phyloP scores from a whole-genome alignment of 495 filamentous ascomycete genomes.

The Bathelium albidoporum region DNA sequence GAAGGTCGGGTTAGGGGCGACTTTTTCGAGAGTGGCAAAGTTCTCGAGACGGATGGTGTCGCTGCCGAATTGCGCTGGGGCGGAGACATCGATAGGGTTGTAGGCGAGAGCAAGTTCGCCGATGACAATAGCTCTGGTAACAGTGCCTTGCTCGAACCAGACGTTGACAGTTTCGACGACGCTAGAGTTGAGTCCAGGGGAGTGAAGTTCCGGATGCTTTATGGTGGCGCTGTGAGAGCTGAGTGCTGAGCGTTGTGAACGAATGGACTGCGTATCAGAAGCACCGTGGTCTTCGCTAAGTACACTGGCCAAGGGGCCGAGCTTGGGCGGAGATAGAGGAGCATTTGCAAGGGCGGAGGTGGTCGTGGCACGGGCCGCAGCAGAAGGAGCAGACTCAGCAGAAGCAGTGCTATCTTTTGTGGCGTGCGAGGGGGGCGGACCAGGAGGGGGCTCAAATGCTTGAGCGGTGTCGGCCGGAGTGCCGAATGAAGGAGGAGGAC shows the following conservation, averaged over 20 bases:
- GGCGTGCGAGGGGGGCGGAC: not conserved
- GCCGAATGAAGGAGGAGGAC: conserved; percentile 1
- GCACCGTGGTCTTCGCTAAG: conserved; percentile 44
- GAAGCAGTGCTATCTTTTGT: conserved; percentile 1
- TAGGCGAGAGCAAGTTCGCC: conserved; percentile 88
- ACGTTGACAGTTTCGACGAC: conserved; percentile 85
- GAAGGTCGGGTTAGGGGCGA: conserved; percentile 89
- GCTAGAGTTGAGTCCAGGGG: conserved; percentile 77
- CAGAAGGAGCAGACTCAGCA: not conserved
- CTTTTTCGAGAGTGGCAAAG: conserved; percentile 81
- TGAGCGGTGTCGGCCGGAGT: not conserved
- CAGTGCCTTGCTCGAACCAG: conserved; percentile 62
- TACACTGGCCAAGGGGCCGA: conserved; percentile 16
- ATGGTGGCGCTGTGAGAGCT: conserved; percentile 45
- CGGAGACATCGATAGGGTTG: conserved; percentile 48
- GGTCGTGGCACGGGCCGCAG: not conserved
- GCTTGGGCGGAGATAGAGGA: conserved; percentile 27
- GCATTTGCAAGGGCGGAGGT: not conserved
- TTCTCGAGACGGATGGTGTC: conserved; percentile 80
- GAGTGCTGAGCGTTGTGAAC: conserved; percentile 72
- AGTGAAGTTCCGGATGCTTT: conserved; percentile 73
- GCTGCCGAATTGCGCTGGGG: conserved; percentile 37
- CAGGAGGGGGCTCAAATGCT: conserved; percentile 1
- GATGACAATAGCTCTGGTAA: conserved; percentile 62
- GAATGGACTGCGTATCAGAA: conserved; percentile 86